These are phyloP conservation scores for Suillus ampliporus DNA, from an alignment of 768 basidiomycete genomes.

Conservation along the genomic window DNA sequence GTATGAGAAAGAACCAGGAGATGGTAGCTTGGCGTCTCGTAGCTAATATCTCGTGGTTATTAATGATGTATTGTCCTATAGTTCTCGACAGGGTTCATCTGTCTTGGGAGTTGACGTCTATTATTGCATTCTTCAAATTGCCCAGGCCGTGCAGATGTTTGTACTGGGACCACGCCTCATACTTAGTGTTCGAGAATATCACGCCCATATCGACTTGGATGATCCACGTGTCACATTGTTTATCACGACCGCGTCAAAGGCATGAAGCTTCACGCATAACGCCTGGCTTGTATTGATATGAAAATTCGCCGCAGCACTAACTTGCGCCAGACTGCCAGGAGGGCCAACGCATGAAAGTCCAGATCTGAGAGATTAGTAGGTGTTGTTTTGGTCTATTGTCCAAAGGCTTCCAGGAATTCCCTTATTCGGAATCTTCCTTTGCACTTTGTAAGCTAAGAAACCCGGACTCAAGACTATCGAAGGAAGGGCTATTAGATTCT, in stretches of 20 bases:
- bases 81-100: background rate
- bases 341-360: background rate
- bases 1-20: no score
- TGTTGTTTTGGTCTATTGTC: slow-evolving; percentile 1
- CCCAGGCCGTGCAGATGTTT: background rate
- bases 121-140: background rate
- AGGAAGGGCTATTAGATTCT: no score
- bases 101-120: background rate
- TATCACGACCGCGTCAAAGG: background rate
- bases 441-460: no score
- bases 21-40: no score
- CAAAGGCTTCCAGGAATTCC: background rate
- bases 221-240: background rate
- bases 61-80: no score
- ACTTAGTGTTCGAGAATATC: background rate
- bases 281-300: background rate
- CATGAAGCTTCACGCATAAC: background rate
- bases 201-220: background rate
- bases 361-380: background rate
- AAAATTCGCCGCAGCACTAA: background rate
- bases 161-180: background rate
- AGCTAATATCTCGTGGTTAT: background rate
- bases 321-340: background rate
- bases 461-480: no score
- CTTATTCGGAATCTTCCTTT: background rate